Evolutionary conservation across 1,284 basidiomycete genomes (phyloP), one percentile per base, ranked within the genome.

Genomic region (Apiotrichum mycotoxinovorans): DNA sequence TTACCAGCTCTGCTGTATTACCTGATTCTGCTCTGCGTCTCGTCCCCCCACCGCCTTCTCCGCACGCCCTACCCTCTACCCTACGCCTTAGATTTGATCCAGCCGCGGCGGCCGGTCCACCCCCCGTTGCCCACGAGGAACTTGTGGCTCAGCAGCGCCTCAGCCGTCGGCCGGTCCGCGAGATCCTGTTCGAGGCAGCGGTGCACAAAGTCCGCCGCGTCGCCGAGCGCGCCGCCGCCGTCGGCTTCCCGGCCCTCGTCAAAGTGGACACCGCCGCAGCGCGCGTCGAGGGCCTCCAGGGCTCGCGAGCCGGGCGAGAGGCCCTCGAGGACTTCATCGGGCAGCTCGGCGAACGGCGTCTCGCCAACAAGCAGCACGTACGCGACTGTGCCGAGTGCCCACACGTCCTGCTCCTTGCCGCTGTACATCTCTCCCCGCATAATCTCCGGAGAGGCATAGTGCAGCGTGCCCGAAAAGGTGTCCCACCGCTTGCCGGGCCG

Each of bases 401-500:
- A 98, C 0, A 98, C 87, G 67, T 98, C 95, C 77, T 98, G 94
- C 72, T 95, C 92, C 74, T 94, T 95, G 42, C 95, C 95, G 54
- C 87, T 83, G 73, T 98, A 98, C 59, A 90, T 85, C 71, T 96
- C 92, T 12, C 95, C 95, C 22, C 91, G 86, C 50, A 98, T 78
- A 58, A 98, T 98, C 78, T 98, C 95, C 38, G 96, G 95, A 1
- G 91, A 92, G 30, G 95, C 96, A 70, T 98, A 98, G 76, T 94
- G 91, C 66, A 94, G 79, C n/a, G 91, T 94, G 57, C 65, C 79
- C 67, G 75, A 66, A 77, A 97, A 97, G 22, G 93, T 95, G 74
- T 97, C 94, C 88, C 93, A 97, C 51, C 92, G 85, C 56, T 94
- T 82, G 30, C 92, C 92, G 25, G 91, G 92, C 67, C 92, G 90